Evolutionary conservation across 352 stramenopile species (phyloP), one percentile per base, ranked within the genome.

Genomic region (Globisporangium rhizosaccharum): DNA sequence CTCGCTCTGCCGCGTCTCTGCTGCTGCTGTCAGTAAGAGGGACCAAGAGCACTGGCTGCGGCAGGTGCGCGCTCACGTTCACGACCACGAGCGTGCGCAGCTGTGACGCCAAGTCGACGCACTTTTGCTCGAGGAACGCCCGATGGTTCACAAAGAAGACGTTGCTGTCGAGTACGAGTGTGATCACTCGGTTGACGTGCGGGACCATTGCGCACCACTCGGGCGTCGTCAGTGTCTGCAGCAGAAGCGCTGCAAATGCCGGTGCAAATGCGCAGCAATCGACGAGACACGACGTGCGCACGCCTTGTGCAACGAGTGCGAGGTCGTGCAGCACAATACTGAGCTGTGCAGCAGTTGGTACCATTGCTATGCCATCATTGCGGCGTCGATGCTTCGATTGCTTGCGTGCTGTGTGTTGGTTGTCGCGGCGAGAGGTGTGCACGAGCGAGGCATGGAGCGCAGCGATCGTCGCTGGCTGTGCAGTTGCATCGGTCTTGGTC

Each of bases 91-190:
- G 51, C 10, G 59, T 50, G 17, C 59, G 15, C 14, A 67, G 59
- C 33, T 42, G 53, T 36, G 48, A 68, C 37, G 65, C 56, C 39
- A 73, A 4, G 17, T 67, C 57, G 3, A 62, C 37, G 48, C 72
- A 66, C 49, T 84, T 81, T 23, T 69, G 65, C 37, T 37, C 42
- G 11, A 84, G 23, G 42, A 80, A 81, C 20, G 57, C 47, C 10
- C 53, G 47, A 5, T 68, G 59, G 36, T 79, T 70, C 25, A 79
- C 56, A 23, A 79, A 79, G 51, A 84, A 84, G 28, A 75, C 61
- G 59, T 84, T 84, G 1, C 51, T 62, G 9, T 76, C 62, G 12
- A 83, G 53, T 25, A 71, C 9, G 53, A 84, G 56, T 8, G 53
- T 70, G 2, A 59, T 60, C 17, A 81, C 30, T 61, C 3, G 61